Evolutionary conservation across 371 early-diverging fungal species (phyloP), one percentile per base, ranked within the genome.

Genomic region (Smittium culicis): DNA sequence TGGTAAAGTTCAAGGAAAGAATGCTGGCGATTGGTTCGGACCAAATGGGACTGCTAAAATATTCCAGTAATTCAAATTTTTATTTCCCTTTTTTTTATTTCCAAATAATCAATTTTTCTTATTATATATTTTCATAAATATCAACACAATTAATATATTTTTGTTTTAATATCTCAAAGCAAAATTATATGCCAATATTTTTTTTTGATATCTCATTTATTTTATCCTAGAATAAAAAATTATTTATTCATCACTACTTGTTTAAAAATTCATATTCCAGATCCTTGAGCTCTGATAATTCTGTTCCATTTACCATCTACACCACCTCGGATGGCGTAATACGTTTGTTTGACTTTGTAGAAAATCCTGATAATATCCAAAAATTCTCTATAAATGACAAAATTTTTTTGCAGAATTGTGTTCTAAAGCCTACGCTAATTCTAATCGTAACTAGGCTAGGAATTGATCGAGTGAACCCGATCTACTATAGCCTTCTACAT

Each of bases 21-120:
- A 88, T 60, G 88, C 94, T 68, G 96, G 98, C 34, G 87, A 93
- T 77, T 97, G 98, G 98, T 96, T 94, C 79, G 95, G 95, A 0
- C 98, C 98, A 0, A 83, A 83, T 24, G 94, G 92, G 1, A 92
- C 92, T 25, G 88, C 93, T n/a, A 88, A 89, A 64, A 91, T 92
- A 33, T 82, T 92, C 2, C 85, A 85, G 87, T 90, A 85, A 69
- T 81, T 73, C 27, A 64, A 66, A 17, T 56, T 31, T 32, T 70
- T 45, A 45, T 45, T 45, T 45, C 45, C 5, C 45, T 45, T 20
- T 45, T 45, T 45, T 45, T 11, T 45, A n/a, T n/a, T n/a, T n/a
- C n/a, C n/a, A n/a, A n/a, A n/a, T n/a, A n/a, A n/a, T n/a, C n/a
- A n/a, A n/a, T n/a, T n/a, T n/a, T n/a, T n/a, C n/a, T n/a, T n/a